phyloP scores from a whole-genome alignment of 306 rosid genomes.

The Acacia confusa region DNA sequence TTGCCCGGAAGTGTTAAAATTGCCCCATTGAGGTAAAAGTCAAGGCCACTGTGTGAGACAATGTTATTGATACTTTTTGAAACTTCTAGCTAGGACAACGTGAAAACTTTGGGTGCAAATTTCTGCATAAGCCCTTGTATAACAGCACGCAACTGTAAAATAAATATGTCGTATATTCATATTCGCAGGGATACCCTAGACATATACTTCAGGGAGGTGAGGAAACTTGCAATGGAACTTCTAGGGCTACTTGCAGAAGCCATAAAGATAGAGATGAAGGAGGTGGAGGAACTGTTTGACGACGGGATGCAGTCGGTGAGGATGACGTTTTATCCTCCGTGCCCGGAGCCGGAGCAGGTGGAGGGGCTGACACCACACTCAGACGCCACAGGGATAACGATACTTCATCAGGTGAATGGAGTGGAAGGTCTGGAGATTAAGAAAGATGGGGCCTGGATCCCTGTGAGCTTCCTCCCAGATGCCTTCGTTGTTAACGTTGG shows the following conservation, averaged over 20 bases:
- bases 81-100: no score
- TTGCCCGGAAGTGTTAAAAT: no score
- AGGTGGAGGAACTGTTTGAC: conserved; percentile 50
- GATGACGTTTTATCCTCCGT: conserved; percentile 81
- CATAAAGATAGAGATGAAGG: conserved; percentile 44
- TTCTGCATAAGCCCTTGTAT: no score
- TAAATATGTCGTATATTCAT: neutral
- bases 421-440: conserved; percentile 73
- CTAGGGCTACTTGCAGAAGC: conserved; percentile 50
- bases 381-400: conserved; percentile 64
- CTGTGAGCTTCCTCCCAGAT: conserved; percentile 44
- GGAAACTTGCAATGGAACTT: conserved; percentile 46
- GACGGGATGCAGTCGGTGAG: conserved; percentile 72
- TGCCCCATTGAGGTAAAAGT: no score
- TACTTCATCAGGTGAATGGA: conserved; percentile 67
- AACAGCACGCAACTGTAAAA: no score
- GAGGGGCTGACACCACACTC: conserved; percentile 73
- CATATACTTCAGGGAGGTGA: conserved; percentile 44
- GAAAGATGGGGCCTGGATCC: conserved; percentile 74
- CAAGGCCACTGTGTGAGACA: no score
- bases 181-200: conserved; percentile 54
- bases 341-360: conserved; percentile 66
- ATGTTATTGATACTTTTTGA: no score
- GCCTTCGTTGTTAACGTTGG: conserved; percentile 78
- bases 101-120: no score